These are phyloP conservation scores for Cercophora samala DNA, from an alignment of 495 filamentous ascomycete genomes.

Conservation along the genomic window DNA sequence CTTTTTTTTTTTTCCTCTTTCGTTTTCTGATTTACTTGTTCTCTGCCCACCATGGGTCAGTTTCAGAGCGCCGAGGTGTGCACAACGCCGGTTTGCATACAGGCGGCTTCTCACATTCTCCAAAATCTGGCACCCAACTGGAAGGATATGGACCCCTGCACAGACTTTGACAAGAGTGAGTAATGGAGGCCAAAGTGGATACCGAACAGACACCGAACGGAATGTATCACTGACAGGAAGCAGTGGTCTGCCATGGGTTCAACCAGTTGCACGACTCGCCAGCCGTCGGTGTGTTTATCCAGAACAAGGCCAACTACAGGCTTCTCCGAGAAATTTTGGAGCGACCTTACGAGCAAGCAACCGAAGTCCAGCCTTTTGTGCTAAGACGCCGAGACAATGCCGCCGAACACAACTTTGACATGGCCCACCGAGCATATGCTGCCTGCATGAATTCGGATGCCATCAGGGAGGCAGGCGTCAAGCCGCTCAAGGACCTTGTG, in stretches of 20 bases:
- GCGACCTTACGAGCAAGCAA: slow-evolving; percentile 43
- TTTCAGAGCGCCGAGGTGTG: slow-evolving; percentile 38
- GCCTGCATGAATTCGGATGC: slow-evolving; percentile 61
- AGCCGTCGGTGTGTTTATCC: background rate
- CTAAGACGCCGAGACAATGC: slow-evolving; percentile 22
- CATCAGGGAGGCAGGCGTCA: slow-evolving; percentile 51
- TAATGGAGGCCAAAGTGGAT: slow-evolving; percentile 12
- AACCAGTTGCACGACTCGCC: background rate
- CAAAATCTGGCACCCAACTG: slow-evolving; percentile 64
- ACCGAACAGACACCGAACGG: too few species aligned
- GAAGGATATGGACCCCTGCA: slow-evolving; percentile 63
- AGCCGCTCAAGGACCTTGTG: slow-evolving; percentile 52
- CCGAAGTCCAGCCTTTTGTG: background rate
- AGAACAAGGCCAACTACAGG: slow-evolving; percentile 38
- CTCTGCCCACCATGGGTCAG: slow-evolving; percentile 19
- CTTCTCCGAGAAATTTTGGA: slow-evolving; percentile 64
- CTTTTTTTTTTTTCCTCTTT: background rate
- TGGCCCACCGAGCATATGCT: slow-evolving; percentile 59
- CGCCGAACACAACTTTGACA: slow-evolving; percentile 63
- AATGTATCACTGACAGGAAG: background rate
- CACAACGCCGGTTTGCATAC: slow-evolving; percentile 61
- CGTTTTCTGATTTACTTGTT: background rate
- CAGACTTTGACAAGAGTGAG: slow-evolving; percentile 57
- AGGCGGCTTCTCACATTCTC: slow-evolving; percentile 65
- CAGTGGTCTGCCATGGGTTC: slow-evolving; percentile 65